Evolutionary conservation across 345 rosid species (phyloP).

Genomic region (Odontarrhena argentea): DNA sequence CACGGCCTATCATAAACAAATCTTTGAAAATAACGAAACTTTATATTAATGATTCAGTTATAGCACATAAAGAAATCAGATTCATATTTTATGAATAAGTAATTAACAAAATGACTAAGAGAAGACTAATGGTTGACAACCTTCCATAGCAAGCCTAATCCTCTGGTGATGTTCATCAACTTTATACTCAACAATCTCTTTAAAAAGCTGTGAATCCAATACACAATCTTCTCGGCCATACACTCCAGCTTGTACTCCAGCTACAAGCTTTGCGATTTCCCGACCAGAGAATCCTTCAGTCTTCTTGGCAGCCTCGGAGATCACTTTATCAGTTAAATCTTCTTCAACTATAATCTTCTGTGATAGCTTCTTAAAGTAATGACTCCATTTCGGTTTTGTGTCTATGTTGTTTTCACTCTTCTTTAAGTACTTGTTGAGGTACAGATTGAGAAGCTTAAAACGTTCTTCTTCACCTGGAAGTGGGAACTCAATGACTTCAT

Average conservation of each 20-base stretch:
- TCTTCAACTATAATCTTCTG: conserved; percentile 59
- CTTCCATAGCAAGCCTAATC: conserved; percentile 54
- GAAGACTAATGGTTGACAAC: conserved; percentile 33
- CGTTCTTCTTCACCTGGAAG: conserved; percentile 89
- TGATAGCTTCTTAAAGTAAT: conserved; percentile 56
- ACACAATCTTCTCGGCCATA: conserved; percentile 72
- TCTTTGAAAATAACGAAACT: too few relatives aligned
- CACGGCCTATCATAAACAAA: too few relatives aligned
- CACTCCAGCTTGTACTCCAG: conserved; percentile 87
- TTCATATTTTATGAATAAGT: not conserved
- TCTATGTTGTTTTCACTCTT: conserved; percentile 42
- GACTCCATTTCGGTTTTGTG: conserved; percentile 41
- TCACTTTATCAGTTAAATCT: conserved; percentile 64
- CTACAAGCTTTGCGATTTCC: conserved; percentile 93
- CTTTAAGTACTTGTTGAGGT: conserved; percentile 63
- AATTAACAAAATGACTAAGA: conserved; percentile 24
- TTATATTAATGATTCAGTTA: too few relatives aligned
- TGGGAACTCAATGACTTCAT: conserved; percentile 89
- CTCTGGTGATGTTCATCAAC: conserved; percentile 83
- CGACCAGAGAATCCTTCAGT: conserved; percentile 94
- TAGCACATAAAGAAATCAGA: not conserved
- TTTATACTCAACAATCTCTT: conserved; percentile 80
- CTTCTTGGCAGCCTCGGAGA: conserved; percentile 76
- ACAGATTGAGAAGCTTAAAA: conserved; percentile 71
- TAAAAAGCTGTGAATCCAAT: conserved; percentile 68